Base-by-base conservation (phyloP, 78 protist genomes). In the Acrasis kona region DNA sequence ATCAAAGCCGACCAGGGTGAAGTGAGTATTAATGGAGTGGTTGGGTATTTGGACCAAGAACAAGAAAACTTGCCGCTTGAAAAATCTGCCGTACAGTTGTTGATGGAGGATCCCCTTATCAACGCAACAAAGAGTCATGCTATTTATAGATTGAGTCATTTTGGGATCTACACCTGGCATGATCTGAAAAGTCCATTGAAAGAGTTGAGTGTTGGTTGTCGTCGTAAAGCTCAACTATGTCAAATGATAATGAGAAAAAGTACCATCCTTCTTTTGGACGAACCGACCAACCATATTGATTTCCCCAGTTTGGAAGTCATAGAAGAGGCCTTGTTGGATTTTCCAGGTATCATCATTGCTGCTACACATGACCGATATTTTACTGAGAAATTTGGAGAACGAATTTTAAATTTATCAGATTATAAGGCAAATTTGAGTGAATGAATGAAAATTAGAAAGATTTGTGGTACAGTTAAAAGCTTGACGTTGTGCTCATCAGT, bases 231-330 rank as follows among this genome's bases (percentile, higher is more conserved):
- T 19, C 19, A 19, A 19, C 61, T 19, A 50, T 50, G 19, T 50
- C 19, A 50, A 50, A 35, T 42, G 42, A 27, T 65, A 50, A 19
- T 50, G 61, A 50, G 19, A 50, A 50, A 80, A 9, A 4, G 87
- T 40, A 82, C 89, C 41, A 57, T 95, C 58, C 81, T 97, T 69
- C 69, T 97, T 28, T 79, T 97, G 61, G 95, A 91, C 41, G 95
- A 96, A 86, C 98, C 98, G 28, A 93, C 98, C 42, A 95, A 94
- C 89, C 78, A 74, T n/a, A n/a, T n/a, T n/a, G n/a, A n/a, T n/a
- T n/a, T n/a, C n/a, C n/a, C n/a, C n/a, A n/a, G n/a, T n/a, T n/a
- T n/a, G n/a, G n/a, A n/a, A n/a, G n/a, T n/a, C n/a, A n/a, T n/a
- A n/a, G n/a, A n/a, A n/a, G n/a, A n/a, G n/a, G n/a, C n/a, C n/a